These are phyloP conservation scores for Ogataea nakhonphanomensis DNA, from an alignment of 805 yeast species.

Conservation along the genomic window DNA sequence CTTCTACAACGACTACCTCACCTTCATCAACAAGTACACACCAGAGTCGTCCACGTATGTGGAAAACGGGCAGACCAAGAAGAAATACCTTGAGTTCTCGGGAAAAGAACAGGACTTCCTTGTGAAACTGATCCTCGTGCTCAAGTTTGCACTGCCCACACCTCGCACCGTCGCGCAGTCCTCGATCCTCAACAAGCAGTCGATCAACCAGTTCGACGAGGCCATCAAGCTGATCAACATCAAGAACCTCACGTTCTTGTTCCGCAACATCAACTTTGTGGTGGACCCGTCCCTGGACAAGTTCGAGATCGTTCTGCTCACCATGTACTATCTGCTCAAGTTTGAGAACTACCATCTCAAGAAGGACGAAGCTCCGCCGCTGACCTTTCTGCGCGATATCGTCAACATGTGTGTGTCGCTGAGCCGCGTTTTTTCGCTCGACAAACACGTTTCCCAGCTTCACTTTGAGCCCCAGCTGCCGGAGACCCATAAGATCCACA, in stretches of 20 bases:
- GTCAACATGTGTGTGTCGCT: constrained; percentile 39
- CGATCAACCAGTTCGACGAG: constrained; percentile 31
- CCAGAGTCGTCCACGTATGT: constrained; percentile 32
- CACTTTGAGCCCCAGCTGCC: constrained; percentile 11
- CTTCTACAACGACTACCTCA: constrained; percentile 52
- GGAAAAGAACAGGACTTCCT: constrained; percentile 36
- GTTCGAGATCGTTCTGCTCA: constrained; percentile 47
- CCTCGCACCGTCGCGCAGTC: constrained; percentile 28
- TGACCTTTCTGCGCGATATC: constrained; percentile 40
- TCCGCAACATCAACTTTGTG: constrained; percentile 43
- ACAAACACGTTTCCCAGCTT: constrained; percentile 18
- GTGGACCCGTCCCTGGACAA: constrained; percentile 45
- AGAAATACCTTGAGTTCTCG: constrained; percentile 32
- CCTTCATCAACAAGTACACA: constrained; percentile 40
- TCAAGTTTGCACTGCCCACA: constrained; percentile 45
- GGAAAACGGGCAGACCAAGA: constrained; percentile 42
- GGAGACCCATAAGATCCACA: constrained; percentile 27
- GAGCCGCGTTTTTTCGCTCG: constrained; percentile 44
- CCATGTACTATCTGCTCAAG: constrained; percentile 46
- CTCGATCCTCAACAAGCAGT: constrained; percentile 27
- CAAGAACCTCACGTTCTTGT: constrained; percentile 41
- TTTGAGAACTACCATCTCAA: constrained; percentile 32
- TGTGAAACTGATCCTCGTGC: constrained; percentile 49
- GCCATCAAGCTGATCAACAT: constrained; percentile 33
- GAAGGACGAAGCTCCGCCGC: constrained; percentile 23